phyloP scores from a whole-genome alignment of 2,329 filamentous ascomycete species.

The Trichoderma koningii region DNA sequence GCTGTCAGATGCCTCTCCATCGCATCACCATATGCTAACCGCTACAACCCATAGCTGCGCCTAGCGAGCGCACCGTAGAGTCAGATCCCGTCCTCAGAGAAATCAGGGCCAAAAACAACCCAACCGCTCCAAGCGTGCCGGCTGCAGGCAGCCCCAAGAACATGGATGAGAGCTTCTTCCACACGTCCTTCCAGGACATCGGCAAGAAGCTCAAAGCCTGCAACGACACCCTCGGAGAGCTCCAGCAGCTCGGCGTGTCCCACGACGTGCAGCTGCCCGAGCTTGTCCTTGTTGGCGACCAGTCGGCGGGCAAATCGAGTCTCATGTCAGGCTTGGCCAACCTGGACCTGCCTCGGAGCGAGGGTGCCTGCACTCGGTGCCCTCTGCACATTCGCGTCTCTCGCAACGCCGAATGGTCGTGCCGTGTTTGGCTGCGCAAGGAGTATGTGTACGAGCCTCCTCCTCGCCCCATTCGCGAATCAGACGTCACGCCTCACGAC shows the following conservation, averaged over 20 bases:
- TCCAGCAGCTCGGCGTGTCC: constrained; percentile 73
- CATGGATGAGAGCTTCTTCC: constrained; percentile 45
- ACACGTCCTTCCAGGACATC: constrained; percentile 54
- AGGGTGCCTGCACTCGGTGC: constrained; percentile 76
- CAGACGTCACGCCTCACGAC: constrained; percentile 51
- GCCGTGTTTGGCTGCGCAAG: constrained; percentile 64
- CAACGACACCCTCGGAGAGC: constrained; percentile 65
- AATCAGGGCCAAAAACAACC: constrained; percentile 38
- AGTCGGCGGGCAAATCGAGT: constrained; percentile 80
- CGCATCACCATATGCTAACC: constrained; percentile 21
- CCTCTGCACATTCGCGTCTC: constrained; percentile 78
- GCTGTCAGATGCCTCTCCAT: not conserved
- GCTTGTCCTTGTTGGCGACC: constrained; percentile 81
- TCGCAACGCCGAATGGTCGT: constrained; percentile 62
- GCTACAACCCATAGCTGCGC: constrained; percentile 38
- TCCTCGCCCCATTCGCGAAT: constrained; percentile 45
- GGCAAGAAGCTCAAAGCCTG: constrained; percentile 65
- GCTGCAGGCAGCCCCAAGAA: constrained; percentile 34
- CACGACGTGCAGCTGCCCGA: constrained; percentile 72
- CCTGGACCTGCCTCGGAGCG: constrained; percentile 67
- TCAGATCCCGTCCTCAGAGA: constrained; percentile 43
- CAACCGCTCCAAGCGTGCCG: not conserved
- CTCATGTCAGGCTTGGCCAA: constrained; percentile 66
- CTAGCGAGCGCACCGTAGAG: constrained; percentile 42
- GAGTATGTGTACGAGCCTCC: constrained; percentile 60